Evolutionary conservation across 257 asterid genomes (phyloP).

Genomic region (Nicotiana obtusifolia): DNA sequence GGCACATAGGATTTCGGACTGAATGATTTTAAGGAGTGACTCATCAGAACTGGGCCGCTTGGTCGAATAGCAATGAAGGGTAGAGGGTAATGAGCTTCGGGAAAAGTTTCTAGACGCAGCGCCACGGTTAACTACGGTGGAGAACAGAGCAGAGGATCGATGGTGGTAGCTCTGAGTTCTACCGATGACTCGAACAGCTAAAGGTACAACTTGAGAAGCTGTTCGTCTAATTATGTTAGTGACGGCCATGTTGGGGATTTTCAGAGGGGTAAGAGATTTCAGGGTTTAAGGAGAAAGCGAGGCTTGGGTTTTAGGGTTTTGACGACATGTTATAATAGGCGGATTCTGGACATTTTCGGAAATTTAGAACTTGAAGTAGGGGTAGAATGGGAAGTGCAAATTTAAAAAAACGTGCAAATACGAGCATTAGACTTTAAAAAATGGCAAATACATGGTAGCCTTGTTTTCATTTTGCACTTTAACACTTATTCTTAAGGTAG

Average conservation of each 20-base stretch:
- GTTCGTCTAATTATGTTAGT: conserved; percentile 38
- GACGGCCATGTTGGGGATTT: conserved; percentile 11
- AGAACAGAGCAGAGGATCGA: conserved; percentile 30
- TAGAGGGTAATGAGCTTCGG: conserved; percentile 39
- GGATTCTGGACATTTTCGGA: neutral
- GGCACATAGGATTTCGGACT: conserved; percentile 51
- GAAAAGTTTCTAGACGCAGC: conserved; percentile 16
- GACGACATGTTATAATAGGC: neutral
- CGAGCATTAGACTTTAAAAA: no score
- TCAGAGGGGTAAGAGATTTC: neutral
- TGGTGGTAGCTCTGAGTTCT: conserved; percentile 38
- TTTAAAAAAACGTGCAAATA: no score
- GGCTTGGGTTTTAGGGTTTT: neutral
- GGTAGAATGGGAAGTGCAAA: neutral
- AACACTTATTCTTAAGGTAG: no score
- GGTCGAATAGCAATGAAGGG: conserved; percentile 33
- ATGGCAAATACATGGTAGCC: no score
- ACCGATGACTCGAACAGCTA: conserved; percentile 32
- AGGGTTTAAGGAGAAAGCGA: conserved; percentile 30
- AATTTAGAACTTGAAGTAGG: neutral
- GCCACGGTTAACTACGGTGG: conserved; percentile 27
- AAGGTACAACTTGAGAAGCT: conserved; percentile 50
- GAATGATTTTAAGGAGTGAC: conserved; percentile 44
- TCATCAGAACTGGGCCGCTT: conserved; percentile 41
- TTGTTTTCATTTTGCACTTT: no score